Base-by-base conservation (phyloP, 495 filamentous ascomycete species). In the Tuber calosporum region DNA sequence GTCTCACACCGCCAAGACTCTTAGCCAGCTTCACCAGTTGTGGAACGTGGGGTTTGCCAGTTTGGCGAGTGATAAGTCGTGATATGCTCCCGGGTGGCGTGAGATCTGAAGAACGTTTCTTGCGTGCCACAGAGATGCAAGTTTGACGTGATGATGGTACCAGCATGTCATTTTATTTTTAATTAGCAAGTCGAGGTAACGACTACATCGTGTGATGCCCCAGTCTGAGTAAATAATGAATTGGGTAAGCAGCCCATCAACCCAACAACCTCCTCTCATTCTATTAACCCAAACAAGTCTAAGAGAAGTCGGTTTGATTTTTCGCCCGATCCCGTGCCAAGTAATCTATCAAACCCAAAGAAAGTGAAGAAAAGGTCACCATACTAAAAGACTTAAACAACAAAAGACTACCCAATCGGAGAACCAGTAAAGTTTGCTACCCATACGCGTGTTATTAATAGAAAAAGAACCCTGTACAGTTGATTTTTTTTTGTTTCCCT, bases 401-500 rank as follows among this genome's bases (percentile, higher is more conserved):
- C 53, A 34, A 62, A 62, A 53, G 34, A 62, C 53, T 62, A 62
- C 53, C n/a, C n/a, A 34, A 62, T 34, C 53, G 26, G 53, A 34
- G 53, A 62, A 62, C 53, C 26, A 34, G 53, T 62, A 62, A 62
- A 34, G 26, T 34, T 62, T 62, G 15, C 53, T 62, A 62, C 53
- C 53, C 53, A 0, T 62, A 62, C 53, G 53, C 53, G 13, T 34
- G 53, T 26, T 34, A 34, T 62, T 26, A 62, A 34, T 62, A 34
- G 53, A 62, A 62, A 30, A 62, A 62, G 53, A 34, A 62, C 26
- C 53, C 53, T 62, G 53, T 62, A 62, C 53, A 62, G 26, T 62
- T 62, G 53, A 34, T 62, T 62, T 58, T 48, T 53, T 34, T 53
- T 53, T 53, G 53, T 34, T 34, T 62, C 53, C 26, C 26, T 34